phyloP scores from a whole-genome alignment of 495 filamentous ascomycete genomes.

The Letharia columbiana region DNA sequence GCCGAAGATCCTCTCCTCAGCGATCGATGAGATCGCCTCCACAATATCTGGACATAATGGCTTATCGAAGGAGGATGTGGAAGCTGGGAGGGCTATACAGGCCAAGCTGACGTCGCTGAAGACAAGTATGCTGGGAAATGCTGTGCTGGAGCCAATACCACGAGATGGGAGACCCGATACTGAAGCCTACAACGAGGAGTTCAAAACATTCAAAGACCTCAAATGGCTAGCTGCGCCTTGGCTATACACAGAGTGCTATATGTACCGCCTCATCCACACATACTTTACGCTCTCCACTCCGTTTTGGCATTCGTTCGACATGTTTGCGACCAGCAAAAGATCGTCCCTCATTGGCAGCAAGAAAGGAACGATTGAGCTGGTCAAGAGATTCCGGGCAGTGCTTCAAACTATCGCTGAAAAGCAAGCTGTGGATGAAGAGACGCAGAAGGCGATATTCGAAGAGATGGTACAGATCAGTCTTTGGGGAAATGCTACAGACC shows the following conservation, averaged over 20 bases:
- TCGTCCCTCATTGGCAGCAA: constrained; percentile 85
- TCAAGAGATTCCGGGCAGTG: constrained; percentile 58
- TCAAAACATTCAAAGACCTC: constrained; percentile 59
- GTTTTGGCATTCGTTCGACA: constrained; percentile 79
- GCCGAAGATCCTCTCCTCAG: constrained; percentile 19
- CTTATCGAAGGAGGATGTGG: constrained; percentile 3
- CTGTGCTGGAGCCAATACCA: constrained; percentile 51
- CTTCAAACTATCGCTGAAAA: constrained; percentile 43
- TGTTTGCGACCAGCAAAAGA: constrained; percentile 83
- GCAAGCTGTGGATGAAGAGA: constrained; percentile 48
- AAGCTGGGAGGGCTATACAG: constrained; percentile 10
- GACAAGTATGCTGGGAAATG: constrained; percentile 8
- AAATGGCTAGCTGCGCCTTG: constrained; percentile 77
- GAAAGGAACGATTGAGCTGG: constrained; percentile 80
- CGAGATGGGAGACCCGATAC: constrained; percentile 77
- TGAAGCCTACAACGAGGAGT: constrained; percentile 69
- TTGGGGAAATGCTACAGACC: constrained; percentile 94
- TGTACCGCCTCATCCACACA: constrained; percentile 72
- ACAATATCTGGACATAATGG: not conserved
- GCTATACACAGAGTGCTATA: constrained; percentile 89
- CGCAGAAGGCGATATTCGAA: constrained; percentile 67
- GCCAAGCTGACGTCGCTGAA: constrained; percentile 7
- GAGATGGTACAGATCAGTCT: constrained; percentile 97
- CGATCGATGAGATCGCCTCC: constrained; percentile 11
- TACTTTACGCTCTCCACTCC: constrained; percentile 66